Evolutionary conservation across 2,329 filamentous ascomycete species (phyloP).

Genomic region (Exophiala sp.): DNA sequence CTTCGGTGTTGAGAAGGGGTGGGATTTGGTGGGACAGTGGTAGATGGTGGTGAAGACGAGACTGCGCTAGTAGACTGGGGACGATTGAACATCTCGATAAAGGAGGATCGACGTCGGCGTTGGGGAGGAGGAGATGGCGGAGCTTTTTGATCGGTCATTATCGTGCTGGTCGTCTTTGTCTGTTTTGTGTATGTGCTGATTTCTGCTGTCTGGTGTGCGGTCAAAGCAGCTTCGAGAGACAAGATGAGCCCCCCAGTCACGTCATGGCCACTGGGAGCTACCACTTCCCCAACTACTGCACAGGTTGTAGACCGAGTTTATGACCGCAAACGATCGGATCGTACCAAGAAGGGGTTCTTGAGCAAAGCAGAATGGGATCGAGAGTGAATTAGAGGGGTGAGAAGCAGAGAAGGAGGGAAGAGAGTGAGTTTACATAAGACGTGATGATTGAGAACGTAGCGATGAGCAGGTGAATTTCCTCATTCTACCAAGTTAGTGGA

Average conservation of each 20-base stretch:
- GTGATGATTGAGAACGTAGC: not conserved
- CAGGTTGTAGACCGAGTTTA: no score
- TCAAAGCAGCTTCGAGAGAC: no score
- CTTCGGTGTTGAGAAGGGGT: constrained; percentile 57
- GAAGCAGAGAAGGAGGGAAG: not conserved
- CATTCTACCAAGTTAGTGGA: not conserved
- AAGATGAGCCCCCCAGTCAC: no score
- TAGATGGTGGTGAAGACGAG: constrained; percentile 46
- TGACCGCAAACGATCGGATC: no score
- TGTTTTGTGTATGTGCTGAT: no score
- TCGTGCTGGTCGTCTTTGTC: not conserved
- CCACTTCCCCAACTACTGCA: no score
- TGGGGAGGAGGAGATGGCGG: constrained; percentile 36
- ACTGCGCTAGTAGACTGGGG: constrained; percentile 28
- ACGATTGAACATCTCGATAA: constrained; percentile 42
- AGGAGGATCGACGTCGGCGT: constrained; percentile 46
- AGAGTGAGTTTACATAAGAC: not conserved
- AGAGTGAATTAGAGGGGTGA: not conserved
- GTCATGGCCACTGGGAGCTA: no score
- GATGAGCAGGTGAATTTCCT: constrained; percentile 1
- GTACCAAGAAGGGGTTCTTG: no score
- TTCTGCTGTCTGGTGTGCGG: no score
- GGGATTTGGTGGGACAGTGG: constrained; percentile 43
- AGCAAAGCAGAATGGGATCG: no score
- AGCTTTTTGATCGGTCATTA: constrained; percentile 46